Conservation (phyloP, 2,329 filamentous ascomycete genomes). For the Didymella exigua region DNA sequence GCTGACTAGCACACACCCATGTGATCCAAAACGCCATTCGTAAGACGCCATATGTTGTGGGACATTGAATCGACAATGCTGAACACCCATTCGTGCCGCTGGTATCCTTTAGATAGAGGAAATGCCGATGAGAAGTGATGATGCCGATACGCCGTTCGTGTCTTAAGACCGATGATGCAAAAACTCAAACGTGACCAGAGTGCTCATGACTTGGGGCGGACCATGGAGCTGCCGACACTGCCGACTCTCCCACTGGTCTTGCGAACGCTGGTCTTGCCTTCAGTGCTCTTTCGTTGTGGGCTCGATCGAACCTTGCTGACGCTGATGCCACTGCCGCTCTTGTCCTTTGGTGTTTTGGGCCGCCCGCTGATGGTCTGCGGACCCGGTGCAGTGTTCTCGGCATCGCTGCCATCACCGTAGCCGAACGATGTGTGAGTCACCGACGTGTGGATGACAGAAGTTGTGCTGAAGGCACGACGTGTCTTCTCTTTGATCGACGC, state of each 20-base stretch:
- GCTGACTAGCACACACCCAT: slow-evolving; percentile 21
- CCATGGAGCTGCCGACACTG: slow-evolving; percentile 48
- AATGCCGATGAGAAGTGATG: slow-evolving; percentile 20
- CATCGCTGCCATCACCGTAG: slow-evolving; percentile 52
- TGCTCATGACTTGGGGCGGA: slow-evolving; percentile 39
- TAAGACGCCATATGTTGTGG: slow-evolving; percentile 25
- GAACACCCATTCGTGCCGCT: slow-evolving; percentile 18
- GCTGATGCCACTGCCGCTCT: slow-evolving; percentile 52
- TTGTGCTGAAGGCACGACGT: slow-evolving; percentile 75
- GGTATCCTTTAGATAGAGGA: slow-evolving; percentile 16
- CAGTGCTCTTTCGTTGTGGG: slow-evolving; percentile 53
- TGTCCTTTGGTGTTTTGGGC: slow-evolving; percentile 54
- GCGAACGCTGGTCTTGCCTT: slow-evolving; percentile 55
- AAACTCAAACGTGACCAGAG: slow-evolving; percentile 12
- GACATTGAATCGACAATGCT: slow-evolving; percentile 23
- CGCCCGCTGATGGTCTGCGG: slow-evolving; percentile 31
- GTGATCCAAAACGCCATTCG: slow-evolving; percentile 35
- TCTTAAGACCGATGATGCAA: slow-evolving; percentile 24
- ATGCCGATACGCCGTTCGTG: slow-evolving; percentile 32
- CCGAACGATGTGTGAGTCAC: slow-evolving; percentile 44
- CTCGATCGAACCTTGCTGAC: slow-evolving; percentile 54
- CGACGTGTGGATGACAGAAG: slow-evolving; percentile 59
- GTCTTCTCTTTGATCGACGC: slow-evolving; percentile 62
- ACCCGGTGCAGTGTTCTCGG: slow-evolving; percentile 50
- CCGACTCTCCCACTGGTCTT: slow-evolving; percentile 60